Evolutionary conservation across 495 filamentous ascomycete genomes (phyloP).

Genomic region (Talaromyces borbonicus): DNA sequence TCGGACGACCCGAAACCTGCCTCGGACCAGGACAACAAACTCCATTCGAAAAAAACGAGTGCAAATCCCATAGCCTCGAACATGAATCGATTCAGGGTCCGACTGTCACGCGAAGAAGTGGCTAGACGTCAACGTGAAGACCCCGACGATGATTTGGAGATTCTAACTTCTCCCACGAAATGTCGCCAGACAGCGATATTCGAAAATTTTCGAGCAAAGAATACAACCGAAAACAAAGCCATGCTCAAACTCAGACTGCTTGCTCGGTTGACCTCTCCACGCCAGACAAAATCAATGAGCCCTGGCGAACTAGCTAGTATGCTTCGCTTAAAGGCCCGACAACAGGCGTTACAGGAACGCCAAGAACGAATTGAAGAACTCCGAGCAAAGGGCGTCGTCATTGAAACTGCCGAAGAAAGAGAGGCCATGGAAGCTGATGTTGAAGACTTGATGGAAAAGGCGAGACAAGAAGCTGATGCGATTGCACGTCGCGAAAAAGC

Average conservation of each 20-base stretch:
- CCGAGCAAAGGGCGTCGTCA: constrained; percentile 62
- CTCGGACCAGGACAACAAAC: neutral
- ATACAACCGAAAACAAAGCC: constrained; percentile 49
- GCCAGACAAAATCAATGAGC: constrained; percentile 49
- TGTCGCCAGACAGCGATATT: constrained; percentile 48
- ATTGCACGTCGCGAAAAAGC: constrained; percentile 68
- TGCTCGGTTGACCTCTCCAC: constrained; percentile 63
- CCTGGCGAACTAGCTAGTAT: constrained; percentile 56
- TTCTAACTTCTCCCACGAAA: constrained; percentile 39
- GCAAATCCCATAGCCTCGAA: constrained; percentile 17
- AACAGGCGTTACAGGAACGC: constrained; percentile 73
- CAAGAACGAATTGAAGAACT: constrained; percentile 69
- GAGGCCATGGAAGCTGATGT: constrained; percentile 69
- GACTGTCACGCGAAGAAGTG: constrained; percentile 28
- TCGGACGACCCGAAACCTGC: constrained; percentile 7
- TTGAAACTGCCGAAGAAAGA: constrained; percentile 82
- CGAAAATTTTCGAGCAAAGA: constrained; percentile 51
- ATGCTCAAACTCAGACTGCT: constrained; percentile 60
- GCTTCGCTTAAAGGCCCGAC: constrained; percentile 58
- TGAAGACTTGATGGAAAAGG: constrained; percentile 79
- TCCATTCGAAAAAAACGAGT: constrained; percentile 9
- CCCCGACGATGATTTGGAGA: constrained; percentile 60
- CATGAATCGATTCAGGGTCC: constrained; percentile 27
- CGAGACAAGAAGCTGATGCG: constrained; percentile 67
- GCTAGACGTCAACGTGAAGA: constrained; percentile 35